Evolutionary conservation across 805 yeast species (phyloP), one percentile per base, ranked within the genome.

Genomic region (Barnettozyma californica): DNA sequence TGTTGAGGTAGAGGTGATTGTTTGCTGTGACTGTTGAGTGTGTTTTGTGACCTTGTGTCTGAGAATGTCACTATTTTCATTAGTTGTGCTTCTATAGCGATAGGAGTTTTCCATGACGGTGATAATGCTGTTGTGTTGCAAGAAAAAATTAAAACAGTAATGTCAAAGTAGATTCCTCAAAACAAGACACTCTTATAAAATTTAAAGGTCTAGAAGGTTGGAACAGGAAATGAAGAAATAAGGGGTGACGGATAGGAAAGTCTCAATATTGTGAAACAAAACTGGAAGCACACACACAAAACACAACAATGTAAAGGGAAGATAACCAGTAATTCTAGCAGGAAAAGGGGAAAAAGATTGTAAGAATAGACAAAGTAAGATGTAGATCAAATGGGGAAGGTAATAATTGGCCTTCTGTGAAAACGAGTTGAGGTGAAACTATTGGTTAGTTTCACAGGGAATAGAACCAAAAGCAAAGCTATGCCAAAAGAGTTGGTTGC

Each of bases 31-130:
- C 38, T 44, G 53, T 11, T 35, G 38, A 2, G 38, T 20, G 9
- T 35, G 16, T 35, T 46, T 23, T 8, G 55, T 43, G 4, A 50
- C 42, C 49, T 60, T 60, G 39, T 53, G 62, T 45, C 46, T 56
- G 27, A 58, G 43, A 7, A 42, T 54, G 11, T 57, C 57, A 16
- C 52, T 40, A 46, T 59, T 59, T 45, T 59, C 63, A 45, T 59
- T 49, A 23, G 59, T 54, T 14, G 53, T 42, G 45, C 43, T 39
- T 31, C 54, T 55, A 34, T 47, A 54, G 49, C 60, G 59, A 41
- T 46, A 47, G n/a, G 53, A 46, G 16, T 56, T 49, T 47, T 59
- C 47, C 50, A 47, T 47, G 27, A n/a, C 26, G 44, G 31, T 19
- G 38, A 14, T 13, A 19, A 27, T 25, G 25, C n/a, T 25, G 43